phyloP scores from a whole-genome alignment of 371 early-diverging fungal genomes.

The Mortierella sp. region DNA sequence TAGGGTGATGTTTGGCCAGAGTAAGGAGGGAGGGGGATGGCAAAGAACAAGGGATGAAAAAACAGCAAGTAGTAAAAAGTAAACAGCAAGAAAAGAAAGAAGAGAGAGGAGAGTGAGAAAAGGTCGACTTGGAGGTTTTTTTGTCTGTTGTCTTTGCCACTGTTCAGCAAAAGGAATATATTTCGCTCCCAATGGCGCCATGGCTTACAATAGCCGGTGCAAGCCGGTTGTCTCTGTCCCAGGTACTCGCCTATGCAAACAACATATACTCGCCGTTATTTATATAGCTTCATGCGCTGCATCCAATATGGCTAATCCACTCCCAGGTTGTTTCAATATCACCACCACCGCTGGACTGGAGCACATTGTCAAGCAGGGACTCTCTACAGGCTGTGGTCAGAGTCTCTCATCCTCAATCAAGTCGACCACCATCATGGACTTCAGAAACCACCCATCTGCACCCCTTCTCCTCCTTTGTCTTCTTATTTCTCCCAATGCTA shows the following conservation, averaged over 20 bases:
- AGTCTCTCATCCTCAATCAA: neutral
- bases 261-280: neutral
- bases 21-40: neutral
- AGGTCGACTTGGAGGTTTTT: neutral
- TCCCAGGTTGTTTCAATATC: neutral
- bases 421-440: neutral
- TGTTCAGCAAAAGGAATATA: neutral
- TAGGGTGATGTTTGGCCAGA: neutral
- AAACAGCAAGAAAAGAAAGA: neutral
- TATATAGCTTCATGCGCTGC: neutral
- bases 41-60: neutral
- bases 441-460: neutral
- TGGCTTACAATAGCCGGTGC: neutral
- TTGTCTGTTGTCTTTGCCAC: neutral
- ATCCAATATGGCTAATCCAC: neutral
- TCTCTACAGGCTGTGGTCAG: neutral
- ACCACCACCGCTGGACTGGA: neutral
- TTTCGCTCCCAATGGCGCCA: neutral
- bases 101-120: neutral
- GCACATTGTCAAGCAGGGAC: neutral
- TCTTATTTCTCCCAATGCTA: neutral
- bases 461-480: neutral
- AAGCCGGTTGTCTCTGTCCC: neutral
- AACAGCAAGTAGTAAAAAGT: neutral
- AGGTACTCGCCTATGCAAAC: neutral